phyloP scores from a whole-genome alignment of 768 basidiomycete genomes.

The Boletus sp. region DNA sequence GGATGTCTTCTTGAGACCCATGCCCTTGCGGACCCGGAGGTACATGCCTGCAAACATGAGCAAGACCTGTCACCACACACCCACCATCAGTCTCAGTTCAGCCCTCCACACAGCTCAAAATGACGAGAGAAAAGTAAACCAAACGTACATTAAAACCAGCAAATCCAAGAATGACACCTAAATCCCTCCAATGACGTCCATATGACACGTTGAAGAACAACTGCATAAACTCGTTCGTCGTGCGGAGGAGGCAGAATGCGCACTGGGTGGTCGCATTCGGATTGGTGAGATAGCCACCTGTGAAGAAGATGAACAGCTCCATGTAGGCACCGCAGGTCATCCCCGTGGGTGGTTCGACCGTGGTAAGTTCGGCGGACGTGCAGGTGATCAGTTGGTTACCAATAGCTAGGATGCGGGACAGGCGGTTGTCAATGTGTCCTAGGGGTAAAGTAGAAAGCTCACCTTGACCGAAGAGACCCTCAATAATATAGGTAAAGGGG shows the following conservation, averaged over 20 bases:
- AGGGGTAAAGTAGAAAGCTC: neutral
- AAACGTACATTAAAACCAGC: constrained; percentile 44
- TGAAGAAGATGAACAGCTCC: constrained; percentile 42
- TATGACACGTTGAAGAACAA: constrained; percentile 5
- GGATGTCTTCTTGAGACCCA: neutral
- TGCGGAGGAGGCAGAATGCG: constrained; percentile 51
- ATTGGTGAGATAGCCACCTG: constrained; percentile 59
- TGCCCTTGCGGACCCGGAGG: constrained; percentile 26
- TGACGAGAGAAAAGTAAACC: no score
- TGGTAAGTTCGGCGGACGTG: constrained; percentile 49
- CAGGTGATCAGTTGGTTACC: constrained; percentile 47
- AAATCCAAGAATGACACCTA: constrained; percentile 19
- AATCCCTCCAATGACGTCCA: constrained; percentile 8
- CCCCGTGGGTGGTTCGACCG: constrained; percentile 52
- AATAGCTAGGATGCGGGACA: constrained; percentile 30
- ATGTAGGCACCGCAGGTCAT: constrained; percentile 54
- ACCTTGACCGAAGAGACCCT: constrained; percentile 37
- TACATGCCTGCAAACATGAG: constrained; percentile 31
- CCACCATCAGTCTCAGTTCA: neutral
- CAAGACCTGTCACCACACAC: constrained; percentile 20
- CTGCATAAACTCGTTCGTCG: constrained; percentile 44
- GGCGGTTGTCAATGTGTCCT: neutral
- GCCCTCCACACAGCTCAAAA: neutral
- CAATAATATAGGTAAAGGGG: constrained; percentile 52
- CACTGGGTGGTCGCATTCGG: constrained; percentile 53